These are phyloP conservation scores for Oldenlandia corymbosa DNA, from an alignment of 257 asterid genomes.

Conservation along the genomic window DNA sequence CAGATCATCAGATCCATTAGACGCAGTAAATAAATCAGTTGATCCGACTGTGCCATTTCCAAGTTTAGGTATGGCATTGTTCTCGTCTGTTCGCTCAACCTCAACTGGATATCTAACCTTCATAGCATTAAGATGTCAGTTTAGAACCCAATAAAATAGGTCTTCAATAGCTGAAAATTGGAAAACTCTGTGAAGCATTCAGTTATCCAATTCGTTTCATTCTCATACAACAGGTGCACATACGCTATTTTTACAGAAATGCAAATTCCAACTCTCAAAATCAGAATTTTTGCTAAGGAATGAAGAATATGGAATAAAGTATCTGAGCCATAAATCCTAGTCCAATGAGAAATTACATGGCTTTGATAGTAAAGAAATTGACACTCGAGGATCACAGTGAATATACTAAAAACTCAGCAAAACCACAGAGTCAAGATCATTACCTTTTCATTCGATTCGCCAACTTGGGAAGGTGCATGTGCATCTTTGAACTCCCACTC, in stretches of 20 bases:
- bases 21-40: constrained; percentile 21
- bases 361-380: constrained; percentile 11
- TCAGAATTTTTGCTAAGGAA: background rate
- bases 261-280: background rate
- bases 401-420: background rate
- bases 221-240: background rate
- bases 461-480: constrained; percentile 26
- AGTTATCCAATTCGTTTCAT: background rate
- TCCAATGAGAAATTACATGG: constrained; percentile 8
- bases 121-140: constrained; percentile 20
- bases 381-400: constrained; percentile 11
- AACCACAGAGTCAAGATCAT: constrained; percentile 3
- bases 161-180: background rate
- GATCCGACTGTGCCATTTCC: constrained; percentile 27
- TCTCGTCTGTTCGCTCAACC: constrained; percentile 30
- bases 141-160: constrained; percentile 18
- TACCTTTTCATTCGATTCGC: constrained; percentile 38
- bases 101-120: constrained; percentile 45
- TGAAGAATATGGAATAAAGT: background rate
- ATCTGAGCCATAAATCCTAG: constrained; percentile 11
- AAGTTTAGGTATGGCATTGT: constrained; percentile 27
- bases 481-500: constrained; percentile 84
- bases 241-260: background rate
- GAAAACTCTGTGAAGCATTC: background rate
- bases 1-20: constrained; percentile 30